phyloP scores from a whole-genome alignment of 768 basidiomycete genomes.

The Boletus patriciae region DNA sequence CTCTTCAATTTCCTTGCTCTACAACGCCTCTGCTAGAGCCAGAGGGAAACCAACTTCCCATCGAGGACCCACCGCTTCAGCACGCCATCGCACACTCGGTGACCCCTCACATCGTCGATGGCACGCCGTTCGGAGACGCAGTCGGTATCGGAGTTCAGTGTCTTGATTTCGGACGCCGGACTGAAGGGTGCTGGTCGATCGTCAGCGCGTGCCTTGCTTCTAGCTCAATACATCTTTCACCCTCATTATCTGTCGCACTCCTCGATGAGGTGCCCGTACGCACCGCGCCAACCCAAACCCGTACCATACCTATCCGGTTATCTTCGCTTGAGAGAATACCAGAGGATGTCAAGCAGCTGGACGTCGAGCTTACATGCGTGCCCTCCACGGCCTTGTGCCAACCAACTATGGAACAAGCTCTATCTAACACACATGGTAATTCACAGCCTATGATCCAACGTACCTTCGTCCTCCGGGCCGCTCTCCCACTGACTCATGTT shows the following conservation, averaged over 20 bases:
- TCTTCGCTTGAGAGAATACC: constrained; percentile 31
- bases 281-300: constrained; percentile 63
- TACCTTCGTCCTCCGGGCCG: constrained; percentile 31
- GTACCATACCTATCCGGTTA: constrained; percentile 55
- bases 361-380: constrained; percentile 39
- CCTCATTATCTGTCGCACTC: constrained; percentile 21
- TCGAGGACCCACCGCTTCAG: constrained; percentile 27
- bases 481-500: constrained; percentile 48
- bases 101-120: constrained; percentile 68
- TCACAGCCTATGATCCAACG: not conserved
- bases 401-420: not conserved
- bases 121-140: constrained; percentile 70
- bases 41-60: not conserved
- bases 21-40: not conserved
- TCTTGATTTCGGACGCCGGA: constrained; percentile 19
- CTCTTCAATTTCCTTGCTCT: constrained; percentile 34
- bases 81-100: constrained; percentile 55
- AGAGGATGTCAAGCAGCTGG: constrained; percentile 35
- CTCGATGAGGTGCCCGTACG: constrained; percentile 24
- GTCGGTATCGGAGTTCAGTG: constrained; percentile 65
- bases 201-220: constrained; percentile 17
- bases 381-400: not conserved
- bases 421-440: not conserved
- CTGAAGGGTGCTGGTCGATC: constrained; percentile 55
- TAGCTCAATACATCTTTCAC: not conserved